Evolutionary conservation across 129 eudicot genomes (phyloP).

Genomic region (Mikania micrantha): DNA sequence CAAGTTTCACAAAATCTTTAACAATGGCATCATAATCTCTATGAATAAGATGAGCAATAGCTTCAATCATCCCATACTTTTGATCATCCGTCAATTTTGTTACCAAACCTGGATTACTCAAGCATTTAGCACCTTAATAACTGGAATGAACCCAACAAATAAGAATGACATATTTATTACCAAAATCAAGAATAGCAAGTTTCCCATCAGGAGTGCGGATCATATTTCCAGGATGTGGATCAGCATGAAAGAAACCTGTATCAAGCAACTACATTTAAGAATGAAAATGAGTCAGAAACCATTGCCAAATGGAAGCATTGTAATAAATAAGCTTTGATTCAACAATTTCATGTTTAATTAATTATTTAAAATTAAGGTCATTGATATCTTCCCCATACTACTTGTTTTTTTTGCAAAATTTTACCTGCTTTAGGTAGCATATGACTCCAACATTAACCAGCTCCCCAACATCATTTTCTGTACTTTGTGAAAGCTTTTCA

Average conservation of each 20-base stretch:
- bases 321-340: background rate
- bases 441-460: conserved; percentile 99
- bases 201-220: conserved; percentile 99
- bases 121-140: background rate
- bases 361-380: background rate
- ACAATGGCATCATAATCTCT: conserved; percentile 95
- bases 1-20: conserved; percentile 95
- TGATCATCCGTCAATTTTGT: conserved; percentile 95
- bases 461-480: conserved; percentile 95
- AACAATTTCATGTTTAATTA: background rate
- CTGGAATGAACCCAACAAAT: background rate
- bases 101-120: conserved; percentile 60
- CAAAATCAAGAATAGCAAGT: conserved; percentile 96
- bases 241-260: conserved; percentile 99
- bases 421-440: conserved; percentile 99
- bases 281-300: conserved; percentile 16
- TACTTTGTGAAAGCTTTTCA: conserved; percentile 98
- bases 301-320: conserved; percentile 10
- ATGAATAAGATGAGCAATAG: conserved; percentile 97
- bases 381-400: background rate
- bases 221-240: conserved; percentile 99
- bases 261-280: conserved; percentile 74
- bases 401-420: background rate
- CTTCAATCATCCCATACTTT: conserved; percentile 99
- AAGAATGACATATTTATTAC: conserved; percentile 31